Conservation (phyloP, 805 yeast genomes). For the Candida andamanensis region DNA sequence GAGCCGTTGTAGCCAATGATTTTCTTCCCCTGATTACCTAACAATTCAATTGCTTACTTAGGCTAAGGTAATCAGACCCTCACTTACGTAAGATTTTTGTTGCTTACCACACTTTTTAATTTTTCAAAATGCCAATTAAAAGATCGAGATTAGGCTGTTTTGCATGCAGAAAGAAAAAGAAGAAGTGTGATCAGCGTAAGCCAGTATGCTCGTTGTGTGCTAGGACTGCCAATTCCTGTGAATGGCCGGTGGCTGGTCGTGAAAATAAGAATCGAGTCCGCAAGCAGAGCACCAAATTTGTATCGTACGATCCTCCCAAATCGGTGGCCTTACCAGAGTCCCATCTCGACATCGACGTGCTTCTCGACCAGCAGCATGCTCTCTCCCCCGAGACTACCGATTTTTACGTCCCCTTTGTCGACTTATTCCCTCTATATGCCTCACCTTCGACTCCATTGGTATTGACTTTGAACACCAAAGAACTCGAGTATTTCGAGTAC, state of each 20-base stretch:
- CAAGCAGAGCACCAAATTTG: not conserved
- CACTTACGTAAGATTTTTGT: too few species aligned
- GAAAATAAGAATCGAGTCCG: conserved; percentile 3
- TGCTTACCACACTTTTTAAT: too few species aligned
- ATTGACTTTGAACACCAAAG: not conserved
- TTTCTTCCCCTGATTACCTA: too few species aligned
- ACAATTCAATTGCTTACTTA: too few species aligned
- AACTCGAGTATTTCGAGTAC: conserved; percentile 37
- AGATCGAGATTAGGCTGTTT: conserved; percentile 20
- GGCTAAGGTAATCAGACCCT: too few species aligned
- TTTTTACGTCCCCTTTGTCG: not conserved
- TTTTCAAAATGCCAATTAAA: too few species aligned
- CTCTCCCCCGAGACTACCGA: too few species aligned
- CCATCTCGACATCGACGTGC: not conserved
- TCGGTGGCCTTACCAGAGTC: not conserved
- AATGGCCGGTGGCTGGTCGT: conserved; percentile 6
- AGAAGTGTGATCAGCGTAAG: conserved; percentile 12
- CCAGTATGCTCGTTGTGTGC: conserved; percentile 11
- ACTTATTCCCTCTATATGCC: not conserved
- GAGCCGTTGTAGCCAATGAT: too few species aligned
- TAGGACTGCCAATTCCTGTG: conserved; percentile 4
- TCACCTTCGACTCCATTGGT: not conserved
- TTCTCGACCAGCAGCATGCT: not conserved
- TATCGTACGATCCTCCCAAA: not conserved
- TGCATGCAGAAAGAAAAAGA: conserved; percentile 14